A percentile compares a stretch with the other conserved stretches of the same genome.
Conservation (phyloP, 2,329 filamentous ascomycete species). For the Zasmidium citrigriseum region DNA sequence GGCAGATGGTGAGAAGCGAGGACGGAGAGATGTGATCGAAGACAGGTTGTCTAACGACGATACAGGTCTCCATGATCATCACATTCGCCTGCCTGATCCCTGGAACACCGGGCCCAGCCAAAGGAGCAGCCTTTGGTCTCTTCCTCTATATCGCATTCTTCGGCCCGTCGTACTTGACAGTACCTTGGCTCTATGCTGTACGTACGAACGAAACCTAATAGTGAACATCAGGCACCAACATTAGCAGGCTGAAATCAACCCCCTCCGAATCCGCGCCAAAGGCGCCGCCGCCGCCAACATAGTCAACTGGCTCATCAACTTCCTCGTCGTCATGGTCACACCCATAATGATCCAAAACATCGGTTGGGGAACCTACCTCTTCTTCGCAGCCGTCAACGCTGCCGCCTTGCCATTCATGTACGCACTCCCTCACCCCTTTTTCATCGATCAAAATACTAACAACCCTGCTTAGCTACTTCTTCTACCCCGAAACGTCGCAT, state of each 20-base stretch:
- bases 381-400: slow-evolving; percentile 50
- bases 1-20: slow-evolving; percentile 47
- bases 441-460: background rate
- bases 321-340: slow-evolving; percentile 7
- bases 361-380: slow-evolving; percentile 38
- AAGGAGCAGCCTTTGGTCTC: slow-evolving; percentile 58
- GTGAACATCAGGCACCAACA: background rate
- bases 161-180: slow-evolving; percentile 52
- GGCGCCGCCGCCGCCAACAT: slow-evolving; percentile 21
- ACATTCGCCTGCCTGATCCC: slow-evolving; percentile 43
- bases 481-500: slow-evolving; percentile 54
- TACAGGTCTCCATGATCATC: slow-evolving; percentile 48
- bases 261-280: slow-evolving; percentile 55
- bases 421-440: slow-evolving; percentile 50
- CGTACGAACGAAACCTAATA: background rate
- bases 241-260: slow-evolving; percentile 35
- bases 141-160: slow-evolving; percentile 71
- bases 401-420: slow-evolving; percentile 55
- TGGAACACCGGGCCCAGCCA: slow-evolving; percentile 1
- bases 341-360: slow-evolving; percentile 25
- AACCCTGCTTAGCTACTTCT: slow-evolving; percentile 53
- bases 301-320: slow-evolving; percentile 4
- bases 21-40: too few relatives aligned
- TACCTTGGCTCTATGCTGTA: slow-evolving; percentile 23
- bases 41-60: too few relatives aligned